A percentile compares a stretch with the other conserved stretches of the same genome.
Evolutionary conservation across 2,329 filamentous ascomycete species (phyloP).

Genomic region (Botrytis byssoidea): DNA sequence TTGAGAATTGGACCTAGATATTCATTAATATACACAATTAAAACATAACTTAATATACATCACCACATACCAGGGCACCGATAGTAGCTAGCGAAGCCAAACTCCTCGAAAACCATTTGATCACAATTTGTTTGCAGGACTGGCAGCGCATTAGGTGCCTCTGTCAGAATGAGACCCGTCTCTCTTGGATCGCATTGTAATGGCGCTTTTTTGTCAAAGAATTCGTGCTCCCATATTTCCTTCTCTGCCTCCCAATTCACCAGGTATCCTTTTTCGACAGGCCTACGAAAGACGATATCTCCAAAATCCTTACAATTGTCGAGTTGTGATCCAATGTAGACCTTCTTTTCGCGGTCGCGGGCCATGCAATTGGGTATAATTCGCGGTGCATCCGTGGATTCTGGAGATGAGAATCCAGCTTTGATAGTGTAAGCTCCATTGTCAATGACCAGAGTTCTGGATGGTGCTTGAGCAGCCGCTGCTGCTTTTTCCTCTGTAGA

Average conservation of each 20-base stretch:
- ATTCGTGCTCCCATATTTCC: conserved; percentile 90
- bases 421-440: conserved; percentile 93
- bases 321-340: conserved; percentile 78
- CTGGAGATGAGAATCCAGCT: conserved; percentile 64
- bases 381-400: conserved; percentile 53
- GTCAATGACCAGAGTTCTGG: conserved; percentile 80
- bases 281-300: conserved; percentile 80
- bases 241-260: conserved; percentile 97
- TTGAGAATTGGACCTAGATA: conserved; percentile 67
- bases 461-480: conserved; percentile 50
- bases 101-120: conserved; percentile 97
- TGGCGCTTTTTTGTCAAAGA: conserved; percentile 69
- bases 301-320: conserved; percentile 82
- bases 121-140: conserved; percentile 86
- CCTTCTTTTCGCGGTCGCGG: conserved; percentile 73
- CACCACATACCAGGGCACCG: conserved; percentile 62
- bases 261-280: conserved; percentile 90
- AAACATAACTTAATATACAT: background rate
- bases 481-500: conserved; percentile 49
- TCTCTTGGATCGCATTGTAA: conserved; percentile 72
- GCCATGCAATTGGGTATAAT: conserved; percentile 87
- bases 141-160: conserved; percentile 80
- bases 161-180: conserved; percentile 80
- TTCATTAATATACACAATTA: conserved; percentile 18
- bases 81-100: conserved; percentile 84